phyloP scores from a whole-genome alignment of 1,139 yeast genomes.

The Blastobotrys elegans region DNA sequence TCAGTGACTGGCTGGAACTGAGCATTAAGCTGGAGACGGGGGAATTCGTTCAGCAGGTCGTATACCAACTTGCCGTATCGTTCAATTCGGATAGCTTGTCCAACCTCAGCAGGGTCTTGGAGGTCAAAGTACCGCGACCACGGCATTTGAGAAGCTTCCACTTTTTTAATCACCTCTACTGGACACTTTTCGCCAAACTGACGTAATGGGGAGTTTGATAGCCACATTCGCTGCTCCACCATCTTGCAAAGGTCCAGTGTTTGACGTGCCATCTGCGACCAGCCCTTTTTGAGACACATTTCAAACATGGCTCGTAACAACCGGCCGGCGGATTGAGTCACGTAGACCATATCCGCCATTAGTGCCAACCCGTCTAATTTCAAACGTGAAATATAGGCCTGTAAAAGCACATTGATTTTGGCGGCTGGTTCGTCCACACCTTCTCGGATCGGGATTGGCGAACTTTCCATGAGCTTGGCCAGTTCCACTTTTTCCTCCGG shows the following conservation, averaged over 20 bases:
- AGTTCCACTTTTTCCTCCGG: constrained; percentile 84
- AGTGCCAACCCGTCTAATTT: constrained; percentile 83
- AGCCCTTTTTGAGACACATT: constrained; percentile 61
- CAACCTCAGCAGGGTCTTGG: constrained; percentile 63
- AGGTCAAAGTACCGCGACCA: constrained; percentile 74
- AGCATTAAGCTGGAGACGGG: constrained; percentile 54
- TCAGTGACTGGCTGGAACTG: constrained; percentile 74
- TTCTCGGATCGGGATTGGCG: constrained; percentile 86
- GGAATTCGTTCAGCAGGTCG: constrained; percentile 66
- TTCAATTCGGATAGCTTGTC: constrained; percentile 74
- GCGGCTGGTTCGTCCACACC: constrained; percentile 65
- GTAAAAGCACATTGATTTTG: constrained; percentile 74
- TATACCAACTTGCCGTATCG: constrained; percentile 58
- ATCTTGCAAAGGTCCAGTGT: constrained; percentile 68
- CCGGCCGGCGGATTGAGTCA: constrained; percentile 92
- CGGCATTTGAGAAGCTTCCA: constrained; percentile 79
- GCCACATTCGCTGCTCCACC: constrained; percentile 81
- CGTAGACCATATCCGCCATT: constrained; percentile 88
- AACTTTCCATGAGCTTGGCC: constrained; percentile 58
- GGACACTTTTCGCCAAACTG: constrained; percentile 70
- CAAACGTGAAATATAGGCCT: constrained; percentile 75
- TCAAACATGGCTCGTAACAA: constrained; percentile 81
- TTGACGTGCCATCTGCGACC: constrained; percentile 61
- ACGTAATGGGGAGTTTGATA: constrained; percentile 76
- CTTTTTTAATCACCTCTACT: constrained; percentile 58